Evolutionary conservation across 2,329 filamentous ascomycete genomes (phyloP), one percentile per base, ranked within the genome.

Genomic region (Alternaria sp.): DNA sequence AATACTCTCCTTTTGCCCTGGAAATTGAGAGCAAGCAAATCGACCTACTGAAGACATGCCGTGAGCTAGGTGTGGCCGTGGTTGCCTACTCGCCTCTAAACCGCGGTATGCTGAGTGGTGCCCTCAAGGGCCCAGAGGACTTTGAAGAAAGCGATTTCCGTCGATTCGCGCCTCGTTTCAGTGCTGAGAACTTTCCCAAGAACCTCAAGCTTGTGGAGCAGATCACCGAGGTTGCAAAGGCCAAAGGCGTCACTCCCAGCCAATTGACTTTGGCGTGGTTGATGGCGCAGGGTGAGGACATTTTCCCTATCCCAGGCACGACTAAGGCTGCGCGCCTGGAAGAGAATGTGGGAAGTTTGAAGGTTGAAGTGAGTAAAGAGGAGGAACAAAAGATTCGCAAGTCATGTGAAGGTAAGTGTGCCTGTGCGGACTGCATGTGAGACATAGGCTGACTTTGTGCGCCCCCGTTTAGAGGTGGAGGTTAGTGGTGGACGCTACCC

Each of bases 221-320:
- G 22, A 66, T 80, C 20, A 62, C 54, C 0, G 63, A 63, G 16
- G 47, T 80, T 7, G 79, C 78, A 8, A 67, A 73, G 54, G 65
- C 73, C 62, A 89, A 90, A 75, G 82, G 79, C 4, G 81, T 80
- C 46, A 88, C 88, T 0, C 66, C 86, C 0, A 81, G 82, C 0
- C 89, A 92, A 71, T 70, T 91, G 47, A 84, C 85, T 0, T 60
- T 81, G n/a, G 76, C 77, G 7, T 80, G 79, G 77, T 48, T 80
- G 41, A 26, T 79, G 60, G 69, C 69, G 7, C 78, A 81, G 54
- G 78, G 83, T 78, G 83, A 85, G 6, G 79, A 73, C 56, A 75
- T 69, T 76, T 84, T 91, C 66, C 86, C 89, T 0, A 90, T 86
- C 58, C 85, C 85, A 0, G 85, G 85, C 7, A 78, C 75, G 11